Base-by-base conservation (phyloP, 257 asterid genomes). In the Salvia hispanica region DNA sequence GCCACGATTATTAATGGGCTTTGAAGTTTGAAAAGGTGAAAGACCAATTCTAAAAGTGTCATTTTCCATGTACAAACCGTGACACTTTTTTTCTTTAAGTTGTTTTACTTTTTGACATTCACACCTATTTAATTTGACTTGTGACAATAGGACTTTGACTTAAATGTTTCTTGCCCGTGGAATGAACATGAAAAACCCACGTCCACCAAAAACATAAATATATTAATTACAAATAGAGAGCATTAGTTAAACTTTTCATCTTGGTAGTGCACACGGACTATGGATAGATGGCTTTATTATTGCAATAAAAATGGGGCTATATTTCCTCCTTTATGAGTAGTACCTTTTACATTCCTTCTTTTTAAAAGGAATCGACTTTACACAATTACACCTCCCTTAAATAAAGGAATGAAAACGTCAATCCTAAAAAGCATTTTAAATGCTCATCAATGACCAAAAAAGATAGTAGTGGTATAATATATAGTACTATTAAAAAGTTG, bases 331-430 rank as follows among this genome's bases (percentile, higher is more conserved):
- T 52, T 51, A 25, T 40, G 28, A 39, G 2, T 39, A 39, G 58
- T 37, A 33, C 18, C 53, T 37, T 34, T 37, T 3, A 15, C 25
- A 31, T 7, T 3, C 33, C 39, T n/a, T 51, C 7, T 11, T 36
- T 15, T 28, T 34, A 25, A 56, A 53, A 28, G 13, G 66, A 64
- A 70, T 71, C 68, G 66, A 55, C 74, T 76, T 76, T 72, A 62
- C 72, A 55, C 43, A 25, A 25, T 25, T 25, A 25, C 31, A 25
- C 52, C 5, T 15, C 64, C 69, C 61, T 69, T 61, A 37, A 50
- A 71, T 50, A 52, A 65, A 60, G 74, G 70, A 72, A 72, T 45
- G 65, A 40, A 53, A 28, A 42, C 53, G 52, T 62, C 51, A 71
- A 63, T 21, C 58, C 34, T 64, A 55, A 56, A 25, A 64, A 54